Base-by-base conservation (phyloP, 164 flowering plant genomes). In the Stephania japonica region DNA sequence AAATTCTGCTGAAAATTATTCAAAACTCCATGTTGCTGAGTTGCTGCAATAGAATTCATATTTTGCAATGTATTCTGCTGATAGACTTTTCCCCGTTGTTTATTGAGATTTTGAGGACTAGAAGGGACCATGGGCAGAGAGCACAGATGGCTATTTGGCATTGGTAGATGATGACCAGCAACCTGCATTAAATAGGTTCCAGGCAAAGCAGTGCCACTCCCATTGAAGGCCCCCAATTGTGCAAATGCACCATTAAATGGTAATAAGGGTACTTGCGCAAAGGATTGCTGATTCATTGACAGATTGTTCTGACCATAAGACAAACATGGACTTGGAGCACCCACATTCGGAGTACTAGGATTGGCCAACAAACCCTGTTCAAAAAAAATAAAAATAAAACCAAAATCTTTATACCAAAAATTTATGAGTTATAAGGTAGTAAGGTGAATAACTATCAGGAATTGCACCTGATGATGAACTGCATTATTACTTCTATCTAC, bases 331-430 rank as follows among this genome's bases (percentile, higher is more conserved):
- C 65, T 63, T 10, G 19, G 44, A 67, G 50, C 53, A 50, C 32
- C 67, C n/a, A 38, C n/a, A 67, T 50, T 75, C n/a, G 62, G 18
- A 38, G 62, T 59, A n/a, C 64, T n/a, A 5, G 25, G 62, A 62
- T 75, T 42, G 47, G 77, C 7, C n/a, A 47, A n/a, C 43, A 69
- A 41, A 43, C 62, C 77, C 77, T 75, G 77, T 68, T 42, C 6
- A 50, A 59, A 75, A 24, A 25, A 25, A 24, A 75, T 1, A 5
- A 13, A 6, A 23, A 49, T n/a, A 69, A 44, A 27, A 38, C 13
- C 14, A 26, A 0, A 32, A 43, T 50, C 43, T 32, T 32, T 32
- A 5, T 10, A 61, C 32, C 13, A 68, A 38, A 32, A 16, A 68
- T 6, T 59, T 19, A n/a, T 19, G 21, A 59, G 23, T 4, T 14